Percentiles rank a stretch among this genome's conserved stretches.
phyloP scores from a whole-genome alignment of 2,329 filamentous ascomycete species.

The Stemphylium lycopersici region DNA sequence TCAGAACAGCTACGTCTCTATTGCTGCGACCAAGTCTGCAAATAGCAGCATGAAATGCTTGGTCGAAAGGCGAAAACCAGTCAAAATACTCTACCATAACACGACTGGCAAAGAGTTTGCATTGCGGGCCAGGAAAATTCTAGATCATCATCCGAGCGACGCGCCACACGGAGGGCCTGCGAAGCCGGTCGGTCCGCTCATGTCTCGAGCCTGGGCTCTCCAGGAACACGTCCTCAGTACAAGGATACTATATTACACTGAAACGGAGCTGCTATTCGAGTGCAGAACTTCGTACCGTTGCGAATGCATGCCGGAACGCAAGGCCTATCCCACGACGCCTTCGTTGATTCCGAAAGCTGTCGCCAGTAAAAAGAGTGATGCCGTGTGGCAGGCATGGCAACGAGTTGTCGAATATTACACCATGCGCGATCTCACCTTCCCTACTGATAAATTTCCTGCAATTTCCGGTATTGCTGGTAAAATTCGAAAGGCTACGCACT shows the following conservation, averaged over 20 bases:
- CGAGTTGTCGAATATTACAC: constrained; percentile 41
- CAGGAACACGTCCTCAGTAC: constrained; percentile 45
- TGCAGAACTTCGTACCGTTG: constrained; percentile 43
- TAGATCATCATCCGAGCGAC: constrained; percentile 38
- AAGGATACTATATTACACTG: constrained; percentile 42
- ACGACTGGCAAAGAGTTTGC: constrained; percentile 31
- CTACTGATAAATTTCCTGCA: constrained; percentile 40
- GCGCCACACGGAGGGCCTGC: constrained; percentile 28
- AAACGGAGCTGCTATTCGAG: constrained; percentile 43
- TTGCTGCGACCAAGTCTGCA: constrained; percentile 35
- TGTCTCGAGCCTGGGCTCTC: constrained; percentile 39
- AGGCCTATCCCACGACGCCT: constrained; percentile 36
- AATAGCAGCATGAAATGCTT: constrained; percentile 31
- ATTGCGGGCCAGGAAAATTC: constrained; percentile 33
- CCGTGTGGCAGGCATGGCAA: constrained; percentile 42
- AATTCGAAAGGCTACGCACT: constrained; percentile 36
- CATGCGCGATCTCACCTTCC: constrained; percentile 32
- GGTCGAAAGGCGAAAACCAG: constrained; percentile 31
- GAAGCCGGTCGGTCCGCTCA: constrained; percentile 33
- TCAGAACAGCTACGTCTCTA: constrained; percentile 41
- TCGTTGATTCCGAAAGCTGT: constrained; percentile 42
- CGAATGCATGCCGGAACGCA: constrained; percentile 40
- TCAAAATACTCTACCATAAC: constrained; percentile 36
- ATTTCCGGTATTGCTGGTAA: constrained; percentile 45
- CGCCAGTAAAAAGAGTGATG: constrained; percentile 26